Base-by-base conservation (phyloP, 768 basidiomycete genomes). In the Leccinum ochraceum region DNA sequence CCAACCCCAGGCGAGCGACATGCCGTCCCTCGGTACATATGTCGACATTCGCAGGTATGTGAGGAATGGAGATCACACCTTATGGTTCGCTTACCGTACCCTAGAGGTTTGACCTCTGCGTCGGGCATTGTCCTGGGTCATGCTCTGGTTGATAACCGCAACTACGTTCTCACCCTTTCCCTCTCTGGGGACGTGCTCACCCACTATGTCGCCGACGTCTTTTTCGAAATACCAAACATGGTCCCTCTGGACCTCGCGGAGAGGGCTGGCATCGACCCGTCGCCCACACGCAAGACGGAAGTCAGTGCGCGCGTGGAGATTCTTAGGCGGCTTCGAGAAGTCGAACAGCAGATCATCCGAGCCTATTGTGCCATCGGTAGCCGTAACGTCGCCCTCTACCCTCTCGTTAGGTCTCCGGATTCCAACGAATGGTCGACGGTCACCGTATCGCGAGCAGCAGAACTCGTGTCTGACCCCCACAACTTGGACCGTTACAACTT, bases 251-350 rank as follows among this genome's bases (percentile, higher is more conserved):
- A 83, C 60, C 75, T 86, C 8, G 76, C 79, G 1, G 63, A 63
- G 37, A 78, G 84, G 34, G 88, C 86, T 66, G 86, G 87, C 1
- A 46, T 48, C 1, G 59, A 66, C 1, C 64, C 63, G 0, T 57
- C 69, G 24, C 70, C 81, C 1, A 48, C 54, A 8, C 76, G 70
- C 30, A 66, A 67, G 16, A 63, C 65, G 6, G 74, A 88, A 60
- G 71, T 81, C 53, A 74, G 77, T 28, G 91, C 92, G 3, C 81
- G 94, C 3, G 79, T 91, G 4, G 79, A 84, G 56, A 80, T 88
- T 20, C 78, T 92, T 26, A 83, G 80, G 66, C 77, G 75, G n/a
- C 66, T 94, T 22, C 83, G 86, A 20, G 72, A 78, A 5, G 68
- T 91, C 24, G 79, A 83, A 57, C 78, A 77, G 42, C 72, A 74